Conservation (phyloP, 805 yeast species). For the Tetrapisispora namnaoensis region DNA sequence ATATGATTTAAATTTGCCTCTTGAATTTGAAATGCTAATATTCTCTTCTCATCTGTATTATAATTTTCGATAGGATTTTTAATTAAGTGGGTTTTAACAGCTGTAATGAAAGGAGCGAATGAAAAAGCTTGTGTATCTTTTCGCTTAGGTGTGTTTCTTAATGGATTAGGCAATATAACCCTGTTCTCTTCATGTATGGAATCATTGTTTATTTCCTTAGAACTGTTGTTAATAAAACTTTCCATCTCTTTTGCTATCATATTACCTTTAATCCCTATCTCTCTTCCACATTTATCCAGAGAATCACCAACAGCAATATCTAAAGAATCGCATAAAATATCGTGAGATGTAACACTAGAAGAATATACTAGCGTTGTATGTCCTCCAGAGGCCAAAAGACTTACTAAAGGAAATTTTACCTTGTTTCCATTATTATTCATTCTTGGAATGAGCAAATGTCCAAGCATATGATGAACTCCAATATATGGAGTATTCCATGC, state of each 20-base stretch:
- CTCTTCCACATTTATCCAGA: slow-evolving; percentile 84
- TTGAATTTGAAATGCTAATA: slow-evolving; percentile 53
- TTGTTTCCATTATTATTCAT: slow-evolving; percentile 32
- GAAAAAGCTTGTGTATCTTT: slow-evolving; percentile 47
- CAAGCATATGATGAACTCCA: slow-evolving; percentile 96
- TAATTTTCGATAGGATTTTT: slow-evolving; percentile 11
- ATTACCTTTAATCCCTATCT: slow-evolving; percentile 66
- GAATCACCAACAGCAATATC: slow-evolving; percentile 95
- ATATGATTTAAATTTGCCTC: slow-evolving; percentile 63
- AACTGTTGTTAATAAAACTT: slow-evolving; percentile 29
- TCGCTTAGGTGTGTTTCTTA: slow-evolving; percentile 40
- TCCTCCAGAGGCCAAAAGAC: slow-evolving; percentile 84
- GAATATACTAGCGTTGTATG: slow-evolving; percentile 83
- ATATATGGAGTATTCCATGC: slow-evolving; percentile 72
- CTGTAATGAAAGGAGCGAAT: slow-evolving; percentile 66
- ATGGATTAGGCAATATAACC: slow-evolving; percentile 40
- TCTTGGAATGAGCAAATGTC: slow-evolving; percentile 68
- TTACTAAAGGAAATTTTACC: slow-evolving; percentile 59
- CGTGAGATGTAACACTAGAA: slow-evolving; percentile 51
- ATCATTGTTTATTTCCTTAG: background rate
- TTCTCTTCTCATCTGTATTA: slow-evolving; percentile 25
- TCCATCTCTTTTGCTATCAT: slow-evolving; percentile 86
- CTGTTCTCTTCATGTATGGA: slow-evolving; percentile 1
- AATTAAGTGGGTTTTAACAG: slow-evolving; percentile 33
- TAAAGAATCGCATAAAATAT: slow-evolving; percentile 59